These are phyloP conservation scores for Brettanomyces bruxellensis DNA, from an alignment of 805 yeast genomes.

Conservation along the genomic window DNA sequence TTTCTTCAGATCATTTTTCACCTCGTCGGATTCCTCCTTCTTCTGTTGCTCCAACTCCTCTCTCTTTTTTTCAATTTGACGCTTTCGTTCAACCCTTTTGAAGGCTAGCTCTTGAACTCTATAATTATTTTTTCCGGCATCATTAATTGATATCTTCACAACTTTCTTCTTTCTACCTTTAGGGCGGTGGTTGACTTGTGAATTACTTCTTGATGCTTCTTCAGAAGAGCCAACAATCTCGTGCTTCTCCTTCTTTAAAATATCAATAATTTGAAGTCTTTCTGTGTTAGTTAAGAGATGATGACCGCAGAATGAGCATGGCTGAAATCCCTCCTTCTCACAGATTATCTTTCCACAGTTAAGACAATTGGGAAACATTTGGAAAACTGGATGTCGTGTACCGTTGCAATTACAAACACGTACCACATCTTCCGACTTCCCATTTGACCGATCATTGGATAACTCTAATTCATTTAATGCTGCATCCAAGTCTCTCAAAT, in stretches of 20 bases:
- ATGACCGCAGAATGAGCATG: slow-evolving; percentile 75
- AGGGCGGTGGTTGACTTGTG: slow-evolving; percentile 8
- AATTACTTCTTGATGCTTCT: slow-evolving; percentile 3
- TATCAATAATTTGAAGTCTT: slow-evolving; percentile 41
- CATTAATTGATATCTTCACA: slow-evolving; percentile 43
- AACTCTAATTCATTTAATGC: slow-evolving; percentile 38
- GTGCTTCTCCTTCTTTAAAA: slow-evolving; percentile 46
- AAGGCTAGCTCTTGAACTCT: slow-evolving; percentile 60
- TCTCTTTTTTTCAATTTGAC: slow-evolving; percentile 24
- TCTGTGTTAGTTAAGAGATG: slow-evolving; percentile 60
- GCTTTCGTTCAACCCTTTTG: slow-evolving; percentile 45
- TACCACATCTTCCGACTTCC: slow-evolving; percentile 9
- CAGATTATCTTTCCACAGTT: slow-evolving; percentile 94
- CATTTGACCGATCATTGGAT: slow-evolving; percentile 3
- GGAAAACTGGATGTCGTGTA: slow-evolving; percentile 77
- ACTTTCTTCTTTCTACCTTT: slow-evolving; percentile 34
- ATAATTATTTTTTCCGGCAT: slow-evolving; percentile 59
- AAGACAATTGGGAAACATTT: slow-evolving; percentile 86
- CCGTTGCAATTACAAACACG: slow-evolving; percentile 75
- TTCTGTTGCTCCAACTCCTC: slow-evolving; percentile 30
- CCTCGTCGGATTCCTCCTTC: slow-evolving; percentile 30
- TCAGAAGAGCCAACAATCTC: slow-evolving; percentile 25
- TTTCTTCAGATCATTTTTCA: slow-evolving; percentile 34
- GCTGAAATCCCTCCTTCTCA: slow-evolving; percentile 80
- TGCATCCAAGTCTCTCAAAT: slow-evolving; percentile 40